Base-by-base conservation (phyloP, 2,329 filamentous ascomycete species). In the Cladosporium phlei region DNA sequence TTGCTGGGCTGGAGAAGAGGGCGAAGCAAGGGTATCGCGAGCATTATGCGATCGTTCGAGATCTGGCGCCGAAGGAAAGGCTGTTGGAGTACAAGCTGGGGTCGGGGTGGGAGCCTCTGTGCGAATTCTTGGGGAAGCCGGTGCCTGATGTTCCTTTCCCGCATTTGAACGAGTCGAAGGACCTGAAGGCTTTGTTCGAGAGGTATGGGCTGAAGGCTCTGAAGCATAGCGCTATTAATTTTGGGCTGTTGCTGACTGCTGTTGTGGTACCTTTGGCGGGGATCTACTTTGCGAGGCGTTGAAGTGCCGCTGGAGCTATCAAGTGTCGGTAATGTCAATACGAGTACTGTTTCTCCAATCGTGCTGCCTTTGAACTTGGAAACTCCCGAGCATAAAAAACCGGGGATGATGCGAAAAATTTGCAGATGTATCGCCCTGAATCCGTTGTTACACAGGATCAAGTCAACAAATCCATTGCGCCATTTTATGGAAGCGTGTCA, bases 141-240 rank as follows among this genome's bases (percentile, higher is more conserved):
- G 30, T 51, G 21, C 49, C 33, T n/a, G 10, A 35, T 3, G 33
- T 22, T 10, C 20, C 33, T 8, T 35, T 35, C 10, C 33, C 33
- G 17, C 33, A 35, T 22, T 69, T 75, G 35, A 70, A 73, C 14
- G 59, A 74, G 3, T 75, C 75, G 3, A 67, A 65, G 32, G 60
- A 72, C 56, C 66, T 66, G 46, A 66, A 71, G 46, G 33, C 33
- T 24, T 22, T 35, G 33, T 35, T 35, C 9, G 19, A 35, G 33
- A 19, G 33, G 6, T 35, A 22, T 9, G 33, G 20, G 3, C 10
- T 35, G 19, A 35, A 35, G 14, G 33, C 33, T 14, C 24, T 35
- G 33, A 35, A 24, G 33, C 33, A 22, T n/a, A 35, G 33, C 14
- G 33, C 33, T 11, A 21, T 35, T 6, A 35, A 35, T 35, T 11